Base-by-base conservation (phyloP, 1,284 basidiomycete species). In the Cutaneotrichosporon cutaneum region DNA sequence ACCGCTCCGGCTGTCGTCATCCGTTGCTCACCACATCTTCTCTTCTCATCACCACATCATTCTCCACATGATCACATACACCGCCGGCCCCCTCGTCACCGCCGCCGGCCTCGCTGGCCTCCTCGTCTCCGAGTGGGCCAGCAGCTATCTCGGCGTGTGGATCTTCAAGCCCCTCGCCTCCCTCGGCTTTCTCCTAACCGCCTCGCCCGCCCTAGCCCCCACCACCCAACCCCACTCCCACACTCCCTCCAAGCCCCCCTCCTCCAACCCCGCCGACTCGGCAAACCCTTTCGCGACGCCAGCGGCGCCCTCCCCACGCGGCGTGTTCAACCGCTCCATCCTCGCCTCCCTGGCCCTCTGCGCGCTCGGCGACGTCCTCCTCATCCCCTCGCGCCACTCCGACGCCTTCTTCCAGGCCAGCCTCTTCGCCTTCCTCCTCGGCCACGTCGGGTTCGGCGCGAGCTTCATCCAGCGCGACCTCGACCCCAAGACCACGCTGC, bases 391-490 rank as follows among this genome's bases (percentile, higher is more conserved):
- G 3, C 21, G 36, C 48, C 39, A 56, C 48, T 59, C 57, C 30
- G 44, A 27, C 4, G 52, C 14, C 2, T 52, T 42, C 35, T 66
- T 66, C 61, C 45, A 59, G 48, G 61, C 57, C 2, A 62, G 65
- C 14, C 62, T 67, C 21, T 53, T 57, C 55, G 39, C 61, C 11
- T 67, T 67, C 58, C 59, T 67, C 53, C 58, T 67, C 58, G 65
- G 52, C 14, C 65, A 63, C 54, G 24, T 64, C 21, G 65, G 58
- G 8, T 67, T 59, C 58, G 62, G 32, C 18, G 26, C 55, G 18
- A 55, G 58, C 18, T 67, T 64, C 32, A 33, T 33, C 32, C 44
- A 52, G 18, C 47, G 58, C 10, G 65, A 58, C 11, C 30, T 61
- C 16, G 45, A 50, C 18, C 22, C 45, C 8, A 11, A 21, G 21